These are phyloP conservation scores for Pythium phragmiticola DNA, from an alignment of 352 stramenopile species.

Conservation along the genomic window DNA sequence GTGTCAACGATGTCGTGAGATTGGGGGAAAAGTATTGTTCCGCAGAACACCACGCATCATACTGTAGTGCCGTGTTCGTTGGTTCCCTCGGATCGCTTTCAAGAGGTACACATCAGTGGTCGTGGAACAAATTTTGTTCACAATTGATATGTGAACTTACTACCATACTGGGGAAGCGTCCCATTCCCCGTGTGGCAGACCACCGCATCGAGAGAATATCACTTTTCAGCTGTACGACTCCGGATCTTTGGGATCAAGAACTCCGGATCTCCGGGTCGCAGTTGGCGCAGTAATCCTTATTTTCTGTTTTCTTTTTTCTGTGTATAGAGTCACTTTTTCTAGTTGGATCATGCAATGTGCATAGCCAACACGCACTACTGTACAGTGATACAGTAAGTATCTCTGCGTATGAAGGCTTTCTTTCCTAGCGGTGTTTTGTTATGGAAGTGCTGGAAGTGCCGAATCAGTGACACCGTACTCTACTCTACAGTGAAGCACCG, in stretches of 20 bases:
- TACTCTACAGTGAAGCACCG: not conserved
- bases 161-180: no score
- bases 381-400: no score
- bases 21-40: no score
- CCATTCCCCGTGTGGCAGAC: not conserved
- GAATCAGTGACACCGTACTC: not conserved
- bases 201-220: not conserved
- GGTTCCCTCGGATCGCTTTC: no score
- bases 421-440: not conserved
- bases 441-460: no score
- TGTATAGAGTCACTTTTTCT: no score
- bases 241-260: not conserved
- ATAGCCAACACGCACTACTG: no score
- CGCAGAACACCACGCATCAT: no score
- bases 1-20: not conserved
- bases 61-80: no score
- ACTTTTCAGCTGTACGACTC: not conserved
- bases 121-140: not conserved
- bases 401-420: not conserved
- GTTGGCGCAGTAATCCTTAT: not conserved
- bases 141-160: not conserved
- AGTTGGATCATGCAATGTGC: no score
- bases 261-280: not conserved
- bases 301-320: no score
- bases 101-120: not conserved